Evolutionary conservation across 2,329 filamentous ascomycete species (phyloP).

Genomic region (Lasiodiplodia citricola): DNA sequence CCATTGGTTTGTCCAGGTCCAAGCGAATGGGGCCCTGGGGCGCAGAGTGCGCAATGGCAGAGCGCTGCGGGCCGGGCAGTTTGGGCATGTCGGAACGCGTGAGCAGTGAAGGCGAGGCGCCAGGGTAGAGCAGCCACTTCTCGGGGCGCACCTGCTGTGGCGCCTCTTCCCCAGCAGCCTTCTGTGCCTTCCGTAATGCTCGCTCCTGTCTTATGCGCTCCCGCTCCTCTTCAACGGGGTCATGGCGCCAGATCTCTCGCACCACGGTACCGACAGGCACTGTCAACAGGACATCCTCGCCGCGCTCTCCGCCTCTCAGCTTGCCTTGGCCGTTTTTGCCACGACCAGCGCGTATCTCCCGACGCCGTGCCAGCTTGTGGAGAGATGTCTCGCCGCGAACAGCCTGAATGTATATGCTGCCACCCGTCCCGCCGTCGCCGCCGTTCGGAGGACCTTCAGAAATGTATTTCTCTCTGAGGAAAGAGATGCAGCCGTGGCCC

Average conservation of each 20-base stretch:
- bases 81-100: constrained; percentile 63
- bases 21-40: constrained; percentile 71
- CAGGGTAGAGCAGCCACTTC: constrained; percentile 88
- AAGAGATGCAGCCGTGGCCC: constrained; percentile 92
- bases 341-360: constrained; percentile 73
- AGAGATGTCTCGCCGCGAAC: constrained; percentile 88
- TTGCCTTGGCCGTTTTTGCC: constrained; percentile 82
- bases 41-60: constrained; percentile 67
- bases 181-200: constrained; percentile 38
- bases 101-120: constrained; percentile 74
- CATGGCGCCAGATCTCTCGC: constrained; percentile 77
- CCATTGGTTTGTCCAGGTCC: constrained; percentile 70
- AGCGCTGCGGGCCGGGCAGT: constrained; percentile 61
- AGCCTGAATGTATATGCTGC: constrained; percentile 93
- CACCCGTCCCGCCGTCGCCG: constrained; percentile 89
- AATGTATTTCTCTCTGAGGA: constrained; percentile 88
- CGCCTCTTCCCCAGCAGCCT: constrained; percentile 44
- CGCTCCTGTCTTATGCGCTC: constrained; percentile 28
- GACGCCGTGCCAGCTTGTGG: constrained; percentile 83
- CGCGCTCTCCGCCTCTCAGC: constrained; percentile 74
- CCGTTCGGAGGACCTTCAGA: constrained; percentile 91
- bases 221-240: constrained; percentile 73
- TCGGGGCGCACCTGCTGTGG: constrained; percentile 53
- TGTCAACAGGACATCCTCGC: constrained; percentile 84
- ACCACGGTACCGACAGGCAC: constrained; percentile 94